Percentiles rank a stretch among this genome's conserved stretches.
phyloP scores from a whole-genome alignment of 108 stramenopile species.

The Nannochloropsis granulata region DNA sequence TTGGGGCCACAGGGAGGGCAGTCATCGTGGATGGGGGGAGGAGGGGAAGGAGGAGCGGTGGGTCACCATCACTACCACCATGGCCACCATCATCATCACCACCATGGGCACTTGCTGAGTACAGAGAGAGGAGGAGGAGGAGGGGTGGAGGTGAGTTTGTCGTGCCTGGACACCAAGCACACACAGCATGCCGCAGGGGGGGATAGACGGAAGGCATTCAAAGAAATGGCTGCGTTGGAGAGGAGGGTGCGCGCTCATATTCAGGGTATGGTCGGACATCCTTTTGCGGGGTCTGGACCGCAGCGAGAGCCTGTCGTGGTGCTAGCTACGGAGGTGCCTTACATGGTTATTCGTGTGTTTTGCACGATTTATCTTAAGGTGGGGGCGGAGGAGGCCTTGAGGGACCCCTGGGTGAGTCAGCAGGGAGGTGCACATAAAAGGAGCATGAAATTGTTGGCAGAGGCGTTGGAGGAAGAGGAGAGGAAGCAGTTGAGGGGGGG shows the following conservation, averaged over 20 bases:
- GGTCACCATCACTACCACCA: neutral
- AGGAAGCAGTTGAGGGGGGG: neutral
- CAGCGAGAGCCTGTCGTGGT: neutral
- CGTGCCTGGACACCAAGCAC: neutral
- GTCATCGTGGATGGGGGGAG: neutral
- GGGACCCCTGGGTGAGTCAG: neutral
- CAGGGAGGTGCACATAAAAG: neutral
- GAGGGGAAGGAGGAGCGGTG: neutral
- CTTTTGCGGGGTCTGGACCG: neutral
- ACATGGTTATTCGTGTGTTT: neutral
- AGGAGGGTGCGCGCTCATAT: neutral
- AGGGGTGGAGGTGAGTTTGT: neutral
- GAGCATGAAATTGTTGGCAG: neutral
- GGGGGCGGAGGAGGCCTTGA: neutral
- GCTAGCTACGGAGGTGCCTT: neutral
- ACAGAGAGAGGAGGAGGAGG: neutral
- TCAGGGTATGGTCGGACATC: neutral
- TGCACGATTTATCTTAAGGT: neutral
- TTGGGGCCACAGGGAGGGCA: neutral
- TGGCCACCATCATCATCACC: neutral
- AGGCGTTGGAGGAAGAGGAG: neutral
- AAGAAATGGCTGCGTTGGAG: neutral
- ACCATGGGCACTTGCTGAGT: neutral
- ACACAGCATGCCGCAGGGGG: neutral
- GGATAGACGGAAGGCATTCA: neutral